Conservation (phyloP, 345 rosid genomes). For the Noccaea caerulescens region DNA sequence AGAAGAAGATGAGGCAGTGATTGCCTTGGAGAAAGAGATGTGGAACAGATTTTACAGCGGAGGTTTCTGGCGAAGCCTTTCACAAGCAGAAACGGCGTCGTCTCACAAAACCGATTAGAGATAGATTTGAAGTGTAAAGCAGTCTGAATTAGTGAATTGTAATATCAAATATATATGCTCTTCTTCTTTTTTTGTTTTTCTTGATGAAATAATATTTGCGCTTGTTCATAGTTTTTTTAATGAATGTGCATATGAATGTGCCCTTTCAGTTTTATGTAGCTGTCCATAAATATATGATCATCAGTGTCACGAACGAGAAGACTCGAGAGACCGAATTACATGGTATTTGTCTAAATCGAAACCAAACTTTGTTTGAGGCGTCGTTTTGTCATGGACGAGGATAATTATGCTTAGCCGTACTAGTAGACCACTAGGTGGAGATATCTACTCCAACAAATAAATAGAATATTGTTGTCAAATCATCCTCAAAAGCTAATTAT, state of each 20-base stretch:
- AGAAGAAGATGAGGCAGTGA: slow-evolving; percentile 43
- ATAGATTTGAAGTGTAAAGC: background rate
- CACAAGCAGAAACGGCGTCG: slow-evolving; percentile 45
- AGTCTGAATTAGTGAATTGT: background rate
- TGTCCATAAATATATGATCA: slow-evolving; percentile 11
- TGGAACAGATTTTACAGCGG: slow-evolving; percentile 58
- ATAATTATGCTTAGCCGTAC: slow-evolving; percentile 20
- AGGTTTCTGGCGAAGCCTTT: slow-evolving; percentile 73
- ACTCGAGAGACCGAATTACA: background rate
- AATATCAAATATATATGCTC: slow-evolving; percentile 1
- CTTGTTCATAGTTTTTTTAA: background rate
- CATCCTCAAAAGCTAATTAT: background rate
- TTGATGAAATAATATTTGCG: background rate
- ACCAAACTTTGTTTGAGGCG: background rate
- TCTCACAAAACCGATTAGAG: background rate
- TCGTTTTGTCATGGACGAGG: slow-evolving; percentile 6
- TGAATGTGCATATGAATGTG: background rate
- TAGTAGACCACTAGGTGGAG: slow-evolving; percentile 32
- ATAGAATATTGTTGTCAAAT: slow-evolving; percentile 18
- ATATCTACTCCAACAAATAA: background rate
- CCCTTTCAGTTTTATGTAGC: background rate
- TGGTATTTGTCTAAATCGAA: background rate
- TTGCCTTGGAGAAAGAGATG: slow-evolving; percentile 61
- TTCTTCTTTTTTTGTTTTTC: background rate
- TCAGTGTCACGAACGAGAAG: background rate